Evolutionary conservation across 106 monocot genomes (phyloP), one percentile per base, ranked within the genome.

Genomic region (Dendrobium huoshanense): DNA sequence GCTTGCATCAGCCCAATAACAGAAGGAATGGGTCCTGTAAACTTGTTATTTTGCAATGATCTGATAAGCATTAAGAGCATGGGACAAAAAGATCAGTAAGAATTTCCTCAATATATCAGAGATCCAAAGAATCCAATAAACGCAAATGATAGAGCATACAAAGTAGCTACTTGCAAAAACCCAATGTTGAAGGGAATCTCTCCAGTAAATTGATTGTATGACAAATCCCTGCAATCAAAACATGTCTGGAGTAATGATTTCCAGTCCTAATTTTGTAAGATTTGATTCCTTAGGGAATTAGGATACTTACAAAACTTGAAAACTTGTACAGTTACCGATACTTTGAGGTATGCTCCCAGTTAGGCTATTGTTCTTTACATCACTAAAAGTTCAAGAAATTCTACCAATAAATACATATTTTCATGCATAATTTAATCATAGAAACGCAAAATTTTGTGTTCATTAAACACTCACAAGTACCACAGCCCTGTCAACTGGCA

Each of bases 1-100:
- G 98, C 98, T 81, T 98, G 98, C 98, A 98, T 98, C 22, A 98
- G 85, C 45, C 98, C 98, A 88, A 98, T 93, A 16, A 98, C 98
- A 78, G 90, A 55, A 65, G 98, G 98, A 86, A 98, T 98, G 7
- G 58, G 85, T 7, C 98, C 98, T 37, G 89, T 79, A 78, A 98
- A 89, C n/a, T 87, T 91, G 81, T 98, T 98, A 40, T 92, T 95
- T 90, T 98, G 98, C 89, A 98, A 88, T 5, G 98, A 98, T 78
- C 98, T 98, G 81, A n/a, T 15, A 44, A 19, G 73, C 40, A 16
- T 72, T 2, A 27, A 3, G 67, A 22, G 22, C 18, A 67, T 19
- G 22, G 15, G 4, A 40, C 72, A 74, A 74, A 76, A 51, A 27
- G 11, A 76, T 19, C 22, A 19, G 22, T 25, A 49, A 20, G 20